Conservation (phyloP, 495 filamentous ascomycete species). For the Chaetomium fimeti region DNA sequence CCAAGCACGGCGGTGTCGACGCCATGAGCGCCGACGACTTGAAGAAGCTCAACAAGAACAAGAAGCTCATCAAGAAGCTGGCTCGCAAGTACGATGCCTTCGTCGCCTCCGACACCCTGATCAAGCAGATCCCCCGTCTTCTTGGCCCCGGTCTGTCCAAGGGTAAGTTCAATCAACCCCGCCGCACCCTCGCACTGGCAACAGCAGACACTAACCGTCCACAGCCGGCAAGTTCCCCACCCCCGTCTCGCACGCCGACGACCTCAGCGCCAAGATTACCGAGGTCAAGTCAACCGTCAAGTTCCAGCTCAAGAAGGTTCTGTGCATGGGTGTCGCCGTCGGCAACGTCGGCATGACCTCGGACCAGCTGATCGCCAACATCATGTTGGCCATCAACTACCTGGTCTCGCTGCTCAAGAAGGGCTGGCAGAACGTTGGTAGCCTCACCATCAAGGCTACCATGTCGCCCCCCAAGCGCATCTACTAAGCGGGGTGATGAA, state of each 20-base stretch:
- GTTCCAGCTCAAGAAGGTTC: conserved; percentile 99
- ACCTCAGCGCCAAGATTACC: conserved; percentile 87
- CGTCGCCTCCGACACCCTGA: conserved; percentile 89
- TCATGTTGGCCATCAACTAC: conserved; percentile 98
- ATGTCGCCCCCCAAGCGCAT: conserved; percentile 97
- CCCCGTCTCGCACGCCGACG: conserved; percentile 91
- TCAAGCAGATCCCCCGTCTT: conserved; percentile 99
- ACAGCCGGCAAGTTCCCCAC: conserved; percentile 90
- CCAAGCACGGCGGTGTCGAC: conserved; percentile 95
- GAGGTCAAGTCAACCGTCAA: conserved; percentile 99
- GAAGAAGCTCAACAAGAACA: conserved; percentile 99
- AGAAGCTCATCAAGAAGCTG: conserved; percentile 99
- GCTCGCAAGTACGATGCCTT: conserved; percentile 99
- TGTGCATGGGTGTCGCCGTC: conserved; percentile 98
- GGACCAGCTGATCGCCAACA: conserved; percentile 94
- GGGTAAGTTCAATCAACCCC: conserved; percentile 54
- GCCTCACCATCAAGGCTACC: conserved; percentile 98
- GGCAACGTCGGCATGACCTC: conserved; percentile 96
- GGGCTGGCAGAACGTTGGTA: conserved; percentile 99
- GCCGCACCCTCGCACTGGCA: neutral
- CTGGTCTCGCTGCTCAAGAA: conserved; percentile 98
- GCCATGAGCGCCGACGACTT: conserved; percentile 97
- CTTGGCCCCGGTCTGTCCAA: conserved; percentile 97
- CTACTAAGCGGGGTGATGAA: conserved; percentile 60
- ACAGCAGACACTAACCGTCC: neutral